Evolutionary conservation across 345 rosid genomes (phyloP), one percentile per base, ranked within the genome.

Genomic region (Gossypium mustelinum): DNA sequence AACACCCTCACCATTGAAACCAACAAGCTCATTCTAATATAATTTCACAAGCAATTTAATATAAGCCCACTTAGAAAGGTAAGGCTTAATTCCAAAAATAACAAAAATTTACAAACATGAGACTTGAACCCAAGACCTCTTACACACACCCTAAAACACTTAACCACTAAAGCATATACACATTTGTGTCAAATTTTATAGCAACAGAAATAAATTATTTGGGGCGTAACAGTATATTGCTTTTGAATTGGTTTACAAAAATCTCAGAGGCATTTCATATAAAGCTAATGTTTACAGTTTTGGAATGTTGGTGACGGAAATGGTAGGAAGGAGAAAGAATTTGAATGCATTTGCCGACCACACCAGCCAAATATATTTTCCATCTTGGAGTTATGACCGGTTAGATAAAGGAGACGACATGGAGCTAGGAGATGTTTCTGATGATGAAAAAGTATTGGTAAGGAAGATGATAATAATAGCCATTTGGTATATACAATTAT

Each of bases 401-500:
- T 17, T 63, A 11, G 68, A 63, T 39, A 25, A 63, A 63, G 48
- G 68, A 9, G 48, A 63, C 2, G 24, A 63, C 13, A 34, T 63
- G 11, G 45, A 51, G 20, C 1, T 69, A 6, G 20, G 13, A 61
- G 58, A 73, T 50, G 39, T 4, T 45, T 44, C 24, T 1, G 44
- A 45, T 9, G 47, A 12, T 4, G 72, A 74, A n/a, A 62, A 25
- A 44, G 24, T 7, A 74, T 64, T 63, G n/a, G 39, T 52, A 20
- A 74, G 39, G 22, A 74, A 74, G 77, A 62, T 64, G 71, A 0
- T 68, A n/a, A 50, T 75, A 18, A 18, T 9, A 9, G 65, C 72
- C 1, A 65, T 75, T 64, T 75, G 72, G 72, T 75, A 72, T 27
- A 51, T 75, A 48, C 77, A 75, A 51, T 18, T 54, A 17, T 52